A percentile compares a stretch with the other conserved stretches of the same genome.
Evolutionary conservation across 106 monocot species (phyloP).

Genomic region (Allium sativum): DNA sequence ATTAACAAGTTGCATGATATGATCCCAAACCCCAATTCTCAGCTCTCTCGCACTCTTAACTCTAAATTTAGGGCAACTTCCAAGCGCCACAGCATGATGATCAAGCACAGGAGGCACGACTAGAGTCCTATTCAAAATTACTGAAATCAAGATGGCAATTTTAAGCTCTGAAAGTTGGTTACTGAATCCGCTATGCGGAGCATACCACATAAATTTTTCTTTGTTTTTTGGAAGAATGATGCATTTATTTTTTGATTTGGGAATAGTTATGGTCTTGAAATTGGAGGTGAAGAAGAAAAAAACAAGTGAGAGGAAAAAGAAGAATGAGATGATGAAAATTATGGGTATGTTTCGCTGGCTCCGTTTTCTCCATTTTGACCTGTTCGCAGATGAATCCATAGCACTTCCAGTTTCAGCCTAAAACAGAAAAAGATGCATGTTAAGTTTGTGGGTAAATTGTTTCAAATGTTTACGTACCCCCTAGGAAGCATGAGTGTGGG

Average conservation of each 20-base stretch:
- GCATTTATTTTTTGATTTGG: background rate
- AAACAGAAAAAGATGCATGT: too few species aligned
- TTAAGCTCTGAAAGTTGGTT: conserved; percentile 85
- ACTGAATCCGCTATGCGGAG: conserved; percentile 98
- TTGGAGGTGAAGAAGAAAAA: conserved; percentile 18
- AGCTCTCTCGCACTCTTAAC: conserved; percentile 44
- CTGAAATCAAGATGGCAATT: conserved; percentile 61
- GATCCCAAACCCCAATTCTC: conserved; percentile 67
- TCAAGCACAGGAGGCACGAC: conserved; percentile 86
- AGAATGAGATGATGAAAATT: conserved; percentile 13
- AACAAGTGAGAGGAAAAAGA: conserved; percentile 22
- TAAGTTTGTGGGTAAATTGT: too few species aligned
- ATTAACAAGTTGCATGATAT: conserved; percentile 38
- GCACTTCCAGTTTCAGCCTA: background rate
- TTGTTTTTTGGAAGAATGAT: conserved; percentile 3
- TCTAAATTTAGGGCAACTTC: conserved; percentile 97
- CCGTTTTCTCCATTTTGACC: conserved; percentile 35
- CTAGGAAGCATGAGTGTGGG: too few species aligned
- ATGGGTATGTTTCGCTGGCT: conserved; percentile 17
- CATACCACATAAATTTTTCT: conserved; percentile 68
- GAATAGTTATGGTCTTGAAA: conserved; percentile 10
- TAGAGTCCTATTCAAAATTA: conserved; percentile 82
- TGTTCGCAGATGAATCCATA: conserved; percentile 12
- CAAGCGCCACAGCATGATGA: conserved; percentile 87
- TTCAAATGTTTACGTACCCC: too few species aligned